Conservation (phyloP, 108 stramenopile species). For the Fragilariopsis cylindrus region DNA sequence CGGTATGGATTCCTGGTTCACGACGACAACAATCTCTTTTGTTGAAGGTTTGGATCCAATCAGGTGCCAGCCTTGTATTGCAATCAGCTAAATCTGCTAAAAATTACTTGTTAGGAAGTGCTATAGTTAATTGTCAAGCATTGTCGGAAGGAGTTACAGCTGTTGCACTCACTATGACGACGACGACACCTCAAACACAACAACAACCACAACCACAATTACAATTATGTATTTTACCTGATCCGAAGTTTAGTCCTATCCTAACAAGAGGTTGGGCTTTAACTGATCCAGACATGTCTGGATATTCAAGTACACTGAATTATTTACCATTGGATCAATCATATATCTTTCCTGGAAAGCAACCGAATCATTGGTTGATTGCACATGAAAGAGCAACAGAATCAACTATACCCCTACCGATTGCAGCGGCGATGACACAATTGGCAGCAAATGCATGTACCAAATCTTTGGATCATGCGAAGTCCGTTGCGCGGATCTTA, state of each 20-base stretch:
- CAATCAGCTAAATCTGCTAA: slow-evolving; percentile 34
- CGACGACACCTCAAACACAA: neutral
- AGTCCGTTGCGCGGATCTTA: slow-evolving; percentile 43
- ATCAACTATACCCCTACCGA: slow-evolving; percentile 69
- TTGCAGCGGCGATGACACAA: slow-evolving; percentile 63
- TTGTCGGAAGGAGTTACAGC: slow-evolving; percentile 17
- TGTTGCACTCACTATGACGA: slow-evolving; percentile 20
- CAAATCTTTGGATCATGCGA: slow-evolving; percentile 57
- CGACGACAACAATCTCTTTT: slow-evolving; percentile 29
- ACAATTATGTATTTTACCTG: slow-evolving; percentile 16
- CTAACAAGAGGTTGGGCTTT: slow-evolving; percentile 69
- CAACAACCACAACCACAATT: neutral
- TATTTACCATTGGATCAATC: slow-evolving; percentile 74
- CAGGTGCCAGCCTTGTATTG: slow-evolving; percentile 33
- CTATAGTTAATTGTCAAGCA: slow-evolving; percentile 16
- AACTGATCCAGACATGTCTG: slow-evolving; percentile 62
- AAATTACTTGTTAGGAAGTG: slow-evolving; percentile 41
- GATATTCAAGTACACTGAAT: slow-evolving; percentile 43
- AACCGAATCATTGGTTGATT: slow-evolving; percentile 46
- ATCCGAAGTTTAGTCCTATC: slow-evolving; percentile 57
- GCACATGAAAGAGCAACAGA: slow-evolving; percentile 80
- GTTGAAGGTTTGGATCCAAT: slow-evolving; percentile 50
- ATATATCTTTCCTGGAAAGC: slow-evolving; percentile 47
- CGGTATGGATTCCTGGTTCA: slow-evolving; percentile 53
- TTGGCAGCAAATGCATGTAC: slow-evolving; percentile 48